Conservation (phyloP, 495 filamentous ascomycete genomes). For the Chaetomium cochliodes region DNA sequence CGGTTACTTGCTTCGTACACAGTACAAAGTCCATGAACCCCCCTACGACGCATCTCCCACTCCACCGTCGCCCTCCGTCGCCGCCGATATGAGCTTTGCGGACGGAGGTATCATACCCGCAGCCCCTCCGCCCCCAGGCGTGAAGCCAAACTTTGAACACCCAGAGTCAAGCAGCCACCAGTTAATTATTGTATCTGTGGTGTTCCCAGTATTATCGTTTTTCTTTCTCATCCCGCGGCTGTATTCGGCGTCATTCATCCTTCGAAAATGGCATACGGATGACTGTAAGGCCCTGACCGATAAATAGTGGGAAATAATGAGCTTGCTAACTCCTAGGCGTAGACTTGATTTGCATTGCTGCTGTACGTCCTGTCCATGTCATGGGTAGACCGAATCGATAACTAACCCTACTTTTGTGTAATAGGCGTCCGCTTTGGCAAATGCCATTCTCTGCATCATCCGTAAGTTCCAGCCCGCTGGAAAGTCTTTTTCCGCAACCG, state of each 20-base stretch:
- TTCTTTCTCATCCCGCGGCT: slow-evolving; percentile 25
- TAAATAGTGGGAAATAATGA: neutral
- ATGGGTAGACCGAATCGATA: neutral
- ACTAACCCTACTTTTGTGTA: neutral
- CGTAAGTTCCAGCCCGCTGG: neutral
- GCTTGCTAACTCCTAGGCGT: slow-evolving; percentile 5
- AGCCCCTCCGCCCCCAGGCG: slow-evolving; percentile 22
- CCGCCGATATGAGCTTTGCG: neutral
- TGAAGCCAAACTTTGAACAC: slow-evolving; percentile 33
- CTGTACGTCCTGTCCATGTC: neutral
- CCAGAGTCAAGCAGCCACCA: slow-evolving; percentile 28
- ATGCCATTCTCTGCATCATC: slow-evolving; percentile 17
- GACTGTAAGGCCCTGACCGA: slow-evolving; percentile 25
- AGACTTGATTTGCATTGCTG: slow-evolving; percentile 17
- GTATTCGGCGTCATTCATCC: slow-evolving; percentile 27
- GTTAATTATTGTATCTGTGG: slow-evolving; percentile 22
- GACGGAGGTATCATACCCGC: neutral
- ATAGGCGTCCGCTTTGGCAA: slow-evolving; percentile 11
- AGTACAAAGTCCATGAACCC: no score
- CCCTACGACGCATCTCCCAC: neutral
- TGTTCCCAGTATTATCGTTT: slow-evolving; percentile 20
- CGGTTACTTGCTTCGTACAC: neutral
- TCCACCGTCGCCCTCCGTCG: neutral
- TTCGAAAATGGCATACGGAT: slow-evolving; percentile 30
- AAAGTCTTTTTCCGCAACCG: neutral